phyloP scores from a whole-genome alignment of 2,329 filamentous ascomycete species.

The Cladosporium colombiae region DNA sequence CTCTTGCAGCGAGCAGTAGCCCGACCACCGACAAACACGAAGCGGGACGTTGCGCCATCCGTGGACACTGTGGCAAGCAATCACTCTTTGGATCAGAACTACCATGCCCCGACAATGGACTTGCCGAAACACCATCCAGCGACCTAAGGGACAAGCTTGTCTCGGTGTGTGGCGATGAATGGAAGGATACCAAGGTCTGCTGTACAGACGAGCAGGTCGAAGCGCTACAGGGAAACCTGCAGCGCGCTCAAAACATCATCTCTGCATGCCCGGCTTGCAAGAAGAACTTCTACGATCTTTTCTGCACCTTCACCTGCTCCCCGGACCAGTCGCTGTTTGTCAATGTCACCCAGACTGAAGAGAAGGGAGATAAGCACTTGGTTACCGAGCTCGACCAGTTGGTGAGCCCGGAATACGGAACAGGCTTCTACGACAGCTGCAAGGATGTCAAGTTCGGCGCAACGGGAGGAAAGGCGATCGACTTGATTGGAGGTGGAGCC shows the following conservation, averaged over 20 bases:
- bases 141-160: conserved; percentile 76
- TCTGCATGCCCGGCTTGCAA: conserved; percentile 95
- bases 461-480: conserved; percentile 90
- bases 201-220: conserved; percentile 81
- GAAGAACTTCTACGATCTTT: conserved; percentile 97
- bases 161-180: conserved; percentile 82
- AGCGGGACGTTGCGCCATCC: conserved; percentile 82
- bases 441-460: conserved; percentile 98
- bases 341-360: conserved; percentile 74
- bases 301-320: conserved; percentile 97
- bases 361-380: conserved; percentile 62
- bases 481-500: conserved; percentile 91
- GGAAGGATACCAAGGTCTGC: conserved; percentile 81
- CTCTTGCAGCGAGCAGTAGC: conserved; percentile 13
- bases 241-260: conserved; percentile 84
- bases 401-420: conserved; percentile 78
- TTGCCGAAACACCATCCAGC: conserved; percentile 72
- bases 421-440: conserved; percentile 92
- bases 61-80: conserved; percentile 88
- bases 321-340: conserved; percentile 94
- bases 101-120: conserved; percentile 88
- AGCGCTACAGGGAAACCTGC: conserved; percentile 78
- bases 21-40: conserved; percentile 65
- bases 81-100: conserved; percentile 86
- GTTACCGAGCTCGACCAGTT: conserved; percentile 91